A percentile compares a stretch with the other conserved stretches of the same genome.
These are phyloP conservation scores for Tranzscheliella williamsii DNA, from an alignment of 1,284 basidiomycete genomes.

Conservation along the genomic window DNA sequence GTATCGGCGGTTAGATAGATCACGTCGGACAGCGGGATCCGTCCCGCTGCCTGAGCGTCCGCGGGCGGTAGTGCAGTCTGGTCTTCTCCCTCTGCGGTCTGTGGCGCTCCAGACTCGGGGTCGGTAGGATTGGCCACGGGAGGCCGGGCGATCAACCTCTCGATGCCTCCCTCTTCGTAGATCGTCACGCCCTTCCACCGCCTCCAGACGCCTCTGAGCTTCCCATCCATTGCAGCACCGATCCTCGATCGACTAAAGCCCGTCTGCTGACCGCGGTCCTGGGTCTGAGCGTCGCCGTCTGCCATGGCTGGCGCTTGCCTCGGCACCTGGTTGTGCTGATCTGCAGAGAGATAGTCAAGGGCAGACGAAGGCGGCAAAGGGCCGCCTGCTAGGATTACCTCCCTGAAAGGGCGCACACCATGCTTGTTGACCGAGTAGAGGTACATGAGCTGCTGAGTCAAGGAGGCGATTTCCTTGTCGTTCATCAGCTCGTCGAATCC, in stretches of 20 bases:
- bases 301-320: background rate
- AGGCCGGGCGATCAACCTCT: constrained; percentile 11
- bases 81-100: background rate
- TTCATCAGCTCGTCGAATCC: constrained; percentile 94
- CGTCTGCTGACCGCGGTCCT: background rate
- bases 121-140: background rate
- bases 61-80: background rate
- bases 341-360: constrained; percentile 16
- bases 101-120: background rate
- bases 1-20: constrained; percentile 96
- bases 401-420: constrained; percentile 71
- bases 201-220: constrained; percentile 72
- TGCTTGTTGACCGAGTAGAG: constrained; percentile 83
- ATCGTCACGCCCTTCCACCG: constrained; percentile 82
- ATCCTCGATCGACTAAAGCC: constrained; percentile 68
- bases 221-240: constrained; percentile 72
- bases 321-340: constrained; percentile 16
- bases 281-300: background rate
- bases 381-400: constrained; percentile 77
- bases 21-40: constrained; percentile 63
- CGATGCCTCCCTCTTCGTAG: constrained; percentile 68
- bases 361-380: constrained; percentile 64
- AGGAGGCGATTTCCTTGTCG: constrained; percentile 88
- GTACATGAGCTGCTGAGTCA: constrained; percentile 84
- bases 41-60: constrained; percentile 5